These are phyloP conservation scores for Colletotrichum tanaceti DNA, from an alignment of 2,329 filamentous ascomycete genomes.

Conservation along the genomic window DNA sequence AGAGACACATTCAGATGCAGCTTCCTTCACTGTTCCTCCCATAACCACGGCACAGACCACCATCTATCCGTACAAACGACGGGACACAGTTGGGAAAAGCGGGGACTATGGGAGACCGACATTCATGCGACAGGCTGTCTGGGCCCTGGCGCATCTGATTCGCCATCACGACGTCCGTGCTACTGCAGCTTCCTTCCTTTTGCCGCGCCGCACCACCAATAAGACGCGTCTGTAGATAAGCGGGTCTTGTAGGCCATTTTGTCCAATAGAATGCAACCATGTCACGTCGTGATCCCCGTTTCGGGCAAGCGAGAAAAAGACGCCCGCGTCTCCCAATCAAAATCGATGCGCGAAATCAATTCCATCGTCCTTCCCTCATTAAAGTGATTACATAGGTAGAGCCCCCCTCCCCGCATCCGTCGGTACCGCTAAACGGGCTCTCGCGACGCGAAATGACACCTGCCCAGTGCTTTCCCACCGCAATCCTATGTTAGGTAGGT, in stretches of 20 bases:
- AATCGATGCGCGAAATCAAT: constrained; percentile 22
- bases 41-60: not conserved
- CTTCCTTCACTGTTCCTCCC: constrained; percentile 8
- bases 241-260: not conserved
- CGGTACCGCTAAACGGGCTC: constrained; percentile 9
- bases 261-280: not conserved
- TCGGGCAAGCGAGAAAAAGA: constrained; percentile 13
- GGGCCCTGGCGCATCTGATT: constrained; percentile 19
- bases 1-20: constrained; percentile 16
- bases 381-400: constrained; percentile 1
- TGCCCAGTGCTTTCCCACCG: constrained; percentile 6
- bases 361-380: not conserved
- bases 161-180: constrained; percentile 14
- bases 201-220: constrained; percentile 29
- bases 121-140: constrained; percentile 29
- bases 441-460: constrained; percentile 16
- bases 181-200: constrained; percentile 33
- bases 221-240: constrained; percentile 20
- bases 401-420: constrained; percentile 4
- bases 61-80: too few species aligned
- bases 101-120: constrained; percentile 10
- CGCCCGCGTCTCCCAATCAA: not conserved
- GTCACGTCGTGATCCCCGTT: constrained; percentile 1
- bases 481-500: too few species aligned
- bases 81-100: not conserved